Conservation (phyloP, 805 yeast genomes). For the Wickerhamomyces ciferrii region DNA sequence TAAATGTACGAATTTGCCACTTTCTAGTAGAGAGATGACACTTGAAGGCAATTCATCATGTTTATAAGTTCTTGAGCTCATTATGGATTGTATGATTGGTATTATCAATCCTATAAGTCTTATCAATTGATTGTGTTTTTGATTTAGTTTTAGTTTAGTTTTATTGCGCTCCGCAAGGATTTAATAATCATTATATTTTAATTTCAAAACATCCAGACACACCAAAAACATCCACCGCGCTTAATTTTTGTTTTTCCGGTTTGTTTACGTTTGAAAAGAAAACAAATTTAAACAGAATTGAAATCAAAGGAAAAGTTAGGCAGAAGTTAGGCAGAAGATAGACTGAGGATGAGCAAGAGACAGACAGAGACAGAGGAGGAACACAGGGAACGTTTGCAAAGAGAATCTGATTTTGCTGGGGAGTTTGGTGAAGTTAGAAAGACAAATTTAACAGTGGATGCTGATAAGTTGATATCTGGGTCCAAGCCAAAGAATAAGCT, state of each 20-base stretch:
- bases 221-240: too few species aligned
- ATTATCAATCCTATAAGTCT: too few species aligned
- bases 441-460: slow-evolving; percentile 8
- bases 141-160: neutral
- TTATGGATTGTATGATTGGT: too few species aligned
- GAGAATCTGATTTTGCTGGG: slow-evolving; percentile 14
- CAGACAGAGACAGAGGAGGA: neutral
- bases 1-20: slow-evolving; percentile 71
- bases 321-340: too few species aligned
- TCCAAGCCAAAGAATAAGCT: slow-evolving; percentile 2
- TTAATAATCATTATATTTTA: too few species aligned
- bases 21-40: slow-evolving; percentile 41
- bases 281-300: too few species aligned
- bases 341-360: neutral
- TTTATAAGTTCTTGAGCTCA: slow-evolving; percentile 23
- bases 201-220: too few species aligned
- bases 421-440: slow-evolving; percentile 16
- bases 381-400: neutral
- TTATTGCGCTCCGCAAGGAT: neutral
- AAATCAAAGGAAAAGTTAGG: too few species aligned
- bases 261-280: too few species aligned
- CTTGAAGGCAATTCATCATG: slow-evolving; percentile 30
- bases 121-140: too few species aligned
- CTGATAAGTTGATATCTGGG: slow-evolving; percentile 4
- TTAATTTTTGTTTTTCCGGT: too few species aligned